These are phyloP conservation scores for Diacronema lutheri DNA, from an alignment of 78 protist genomes.

Conservation along the genomic window DNA sequence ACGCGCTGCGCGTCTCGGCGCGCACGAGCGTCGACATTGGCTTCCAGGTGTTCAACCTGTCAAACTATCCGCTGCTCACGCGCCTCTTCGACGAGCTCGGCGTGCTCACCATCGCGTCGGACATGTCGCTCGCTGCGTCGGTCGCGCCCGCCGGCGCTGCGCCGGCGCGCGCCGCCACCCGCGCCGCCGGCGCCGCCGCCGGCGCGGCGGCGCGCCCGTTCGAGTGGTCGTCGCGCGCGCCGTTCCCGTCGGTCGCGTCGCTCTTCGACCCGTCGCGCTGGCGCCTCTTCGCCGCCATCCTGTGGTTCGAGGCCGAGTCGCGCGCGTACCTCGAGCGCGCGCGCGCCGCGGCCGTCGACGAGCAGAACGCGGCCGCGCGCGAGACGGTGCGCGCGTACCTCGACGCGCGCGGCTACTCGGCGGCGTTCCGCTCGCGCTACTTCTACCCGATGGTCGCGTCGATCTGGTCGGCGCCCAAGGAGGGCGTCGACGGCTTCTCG, in stretches of 20 bases:
- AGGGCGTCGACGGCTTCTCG: slow-evolving; percentile 5
- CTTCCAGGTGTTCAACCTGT: slow-evolving; percentile 39
- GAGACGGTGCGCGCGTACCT: slow-evolving; percentile 22
- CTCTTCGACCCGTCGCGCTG: too few relatives aligned
- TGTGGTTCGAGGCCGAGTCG: neutral
- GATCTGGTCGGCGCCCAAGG: slow-evolving; percentile 18
- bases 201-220: too few relatives aligned
- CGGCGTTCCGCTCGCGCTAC: neutral
- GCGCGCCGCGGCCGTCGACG: too few relatives aligned
- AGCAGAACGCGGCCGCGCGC: too few relatives aligned
- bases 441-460: slow-evolving; percentile 28
- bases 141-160: too few relatives aligned
- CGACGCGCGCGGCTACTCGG: neutral
- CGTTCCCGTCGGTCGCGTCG: too few relatives aligned
- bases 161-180: too few relatives aligned
- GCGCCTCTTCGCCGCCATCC: too few relatives aligned
- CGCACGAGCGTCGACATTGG: slow-evolving; percentile 9
- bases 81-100: slow-evolving; percentile 6
- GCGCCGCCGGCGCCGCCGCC: too few relatives aligned
- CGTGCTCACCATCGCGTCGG: slow-evolving; percentile 9
- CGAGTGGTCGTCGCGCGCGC: too few relatives aligned
- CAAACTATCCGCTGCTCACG: slow-evolving; percentile 24
- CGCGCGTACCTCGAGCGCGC: neutral
- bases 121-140: slow-evolving; percentile 19
- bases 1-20: too few relatives aligned